Evolutionary conservation across 805 yeast genomes (phyloP), one percentile per base, ranked within the genome.

Genomic region (Saccharomycopsis amapae): DNA sequence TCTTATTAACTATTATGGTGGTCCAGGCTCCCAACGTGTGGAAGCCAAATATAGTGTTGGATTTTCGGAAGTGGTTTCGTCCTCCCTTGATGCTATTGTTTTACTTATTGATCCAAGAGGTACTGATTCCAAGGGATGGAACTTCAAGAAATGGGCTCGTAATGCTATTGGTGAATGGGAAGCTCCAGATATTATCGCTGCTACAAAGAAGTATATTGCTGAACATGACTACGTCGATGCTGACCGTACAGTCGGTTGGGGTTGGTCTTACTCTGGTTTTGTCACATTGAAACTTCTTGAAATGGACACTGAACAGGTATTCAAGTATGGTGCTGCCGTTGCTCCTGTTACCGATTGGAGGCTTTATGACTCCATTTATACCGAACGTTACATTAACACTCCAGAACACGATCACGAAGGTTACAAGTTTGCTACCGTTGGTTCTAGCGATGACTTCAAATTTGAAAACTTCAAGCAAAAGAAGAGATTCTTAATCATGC

Each of bases 191-290:
- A 64, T 85, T 12, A 68, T 73, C 0, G 67, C 66, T 3, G 71
- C 77, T 0, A 70, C 78, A 0, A 62, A 73, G 34, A 67, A 66
- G 30, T 79, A 77, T 58, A 71, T 83, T 5, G 49, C 63, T 19
- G 59, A 68, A 22, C 47, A 60, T 23, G 48, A 44, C 0, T 90
- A 81, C 57, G 82, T 93, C 35, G 85, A 89, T 59, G 62, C 67
- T 20, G 66, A 72, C 3, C 73, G 76, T 50, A 79, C 86, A 10
- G 94, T 95, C 0, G 76, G 90, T 45, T 93, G 97, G 90, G 98
- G 98, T 6, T 93, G 98, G 98, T 85, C 95, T 19, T 93, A 90
- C 60, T 98, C 98, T 40, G 98, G 97, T 0, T 93, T 78, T 60
- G 74, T 87, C 72, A 88, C 98, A 0, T 72, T 93, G 55, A 93